Evolutionary conservation across 1,284 basidiomycete species (phyloP), one percentile per base, ranked within the genome.

Genomic region (Sanghuangporus baumii): DNA sequence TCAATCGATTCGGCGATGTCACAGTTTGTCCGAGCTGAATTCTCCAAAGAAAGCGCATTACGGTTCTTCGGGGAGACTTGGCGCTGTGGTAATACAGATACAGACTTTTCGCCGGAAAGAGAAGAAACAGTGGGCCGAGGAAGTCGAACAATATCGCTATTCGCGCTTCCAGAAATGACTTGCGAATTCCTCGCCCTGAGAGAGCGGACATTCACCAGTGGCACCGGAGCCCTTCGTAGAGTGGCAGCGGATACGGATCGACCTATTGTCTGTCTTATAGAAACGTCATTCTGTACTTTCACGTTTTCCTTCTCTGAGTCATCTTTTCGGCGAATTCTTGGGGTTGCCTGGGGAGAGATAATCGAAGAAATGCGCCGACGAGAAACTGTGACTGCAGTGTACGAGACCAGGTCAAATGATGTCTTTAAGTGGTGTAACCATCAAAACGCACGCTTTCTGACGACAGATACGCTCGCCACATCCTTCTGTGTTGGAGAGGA

Each of bases 291-390:
- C 11, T 55, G 57, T 11, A 56, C n/a, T 14, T 46, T 55, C 1
- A 55, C 14, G 37, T 63, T 63, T 40, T 63, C 62, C 26, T 63
- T 63, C 38, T 59, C 54, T n/a, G 23, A 11, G 26, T 7, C 31
- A 16, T 20, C 52, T 11, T 46, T 47, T 14, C 23, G 36, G 18
- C 58, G 38, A 31, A 31, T 26, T 8, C 57, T 12, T 34, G 51
- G 51, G 9, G 62, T 40, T 1, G 36, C 40, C n/a, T 51, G 50
- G 20, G 62, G 50, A 41, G 50, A 59, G n/a, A 63, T 31, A 38
- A 12, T 41, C 11, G 41, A 23, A 11, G 61, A 62, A 20, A 62
- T 57, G 2, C 61, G 40, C 20, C 57, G 40, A 36, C 52, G 57
- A 47, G 58, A 37, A 26, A 59, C 52, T 36, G 51, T 20, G 38